Evolutionary conservation across 2,329 filamentous ascomycete genomes (phyloP).

Genomic region (Pseudocercospora vitis): DNA sequence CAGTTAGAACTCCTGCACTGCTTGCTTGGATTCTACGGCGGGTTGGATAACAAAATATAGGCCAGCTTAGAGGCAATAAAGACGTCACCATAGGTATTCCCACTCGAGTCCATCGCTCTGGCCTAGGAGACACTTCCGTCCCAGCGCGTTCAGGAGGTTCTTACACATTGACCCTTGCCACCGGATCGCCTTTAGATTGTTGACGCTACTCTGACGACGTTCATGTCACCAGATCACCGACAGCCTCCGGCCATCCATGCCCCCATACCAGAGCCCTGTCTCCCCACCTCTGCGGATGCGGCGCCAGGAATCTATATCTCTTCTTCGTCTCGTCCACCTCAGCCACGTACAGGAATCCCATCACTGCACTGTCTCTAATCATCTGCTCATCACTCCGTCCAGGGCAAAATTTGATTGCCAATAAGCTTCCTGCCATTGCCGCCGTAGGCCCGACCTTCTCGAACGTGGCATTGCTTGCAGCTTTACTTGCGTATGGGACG

Average conservation of each 20-base stretch:
- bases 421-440: conserved; percentile 73
- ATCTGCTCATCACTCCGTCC: conserved; percentile 66
- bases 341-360: conserved; percentile 90
- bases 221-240: conserved; percentile 1
- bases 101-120: no score
- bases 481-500: conserved; percentile 35
- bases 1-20: no score
- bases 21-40: no score
- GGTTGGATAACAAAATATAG: no score
- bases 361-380: conserved; percentile 77
- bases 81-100: no score
- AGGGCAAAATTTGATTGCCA: conserved; percentile 77
- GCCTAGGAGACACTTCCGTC: no score
- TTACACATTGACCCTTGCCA: no score
- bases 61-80: no score
- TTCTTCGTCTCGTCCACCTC: conserved; percentile 84
- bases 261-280: conserved; percentile 80
- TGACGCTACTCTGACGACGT: no score
- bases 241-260: conserved; percentile 73
- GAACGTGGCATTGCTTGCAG: conserved; percentile 25
- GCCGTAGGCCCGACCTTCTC: conserved; percentile 62
- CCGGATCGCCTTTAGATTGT: no score
- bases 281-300: conserved; percentile 77
- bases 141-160: no score
- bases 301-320: conserved; percentile 77